phyloP scores from a whole-genome alignment of 805 yeast genomes.

The Ogataea neopini region DNA sequence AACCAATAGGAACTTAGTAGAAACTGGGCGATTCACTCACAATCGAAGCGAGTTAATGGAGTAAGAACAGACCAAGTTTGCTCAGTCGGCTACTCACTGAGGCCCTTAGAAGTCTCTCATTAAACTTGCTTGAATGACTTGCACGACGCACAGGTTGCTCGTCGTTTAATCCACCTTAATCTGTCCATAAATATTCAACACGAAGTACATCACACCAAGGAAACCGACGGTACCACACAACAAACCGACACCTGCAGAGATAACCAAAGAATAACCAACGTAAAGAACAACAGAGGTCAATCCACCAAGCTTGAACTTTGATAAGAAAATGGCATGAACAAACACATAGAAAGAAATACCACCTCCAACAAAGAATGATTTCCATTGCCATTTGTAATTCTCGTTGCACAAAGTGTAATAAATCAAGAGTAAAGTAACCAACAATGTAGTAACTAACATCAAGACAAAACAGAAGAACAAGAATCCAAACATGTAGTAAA shows the following conservation, averaged over 20 bases:
- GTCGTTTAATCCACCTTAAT: conserved; percentile 72
- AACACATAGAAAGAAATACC: conserved; percentile 86
- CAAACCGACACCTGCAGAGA: conserved; percentile 70
- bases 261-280: conserved; percentile 76
- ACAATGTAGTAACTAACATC: conserved; percentile 76
- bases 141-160: background rate
- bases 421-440: conserved; percentile 76
- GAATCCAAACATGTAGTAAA: conserved; percentile 97
- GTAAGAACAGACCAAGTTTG: too few relatives aligned
- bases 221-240: conserved; percentile 90
- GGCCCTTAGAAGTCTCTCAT: too few relatives aligned
- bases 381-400: conserved; percentile 98
- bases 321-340: conserved; percentile 75
- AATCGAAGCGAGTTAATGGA: too few relatives aligned
- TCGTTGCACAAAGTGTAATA: conserved; percentile 87
- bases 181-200: conserved; percentile 76
- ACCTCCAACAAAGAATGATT: conserved; percentile 81
- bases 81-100: too few relatives aligned
- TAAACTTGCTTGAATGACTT: background rate
- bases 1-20: too few relatives aligned
- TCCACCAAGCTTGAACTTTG: conserved; percentile 70
- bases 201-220: conserved; percentile 68
- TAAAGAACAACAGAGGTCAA: conserved; percentile 76
- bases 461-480: conserved; percentile 83
- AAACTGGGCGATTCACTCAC: too few relatives aligned